Evolutionary conservation across 192 early-diverging fungal species (phyloP), one percentile per base, ranked within the genome.

Genomic region (Podila horticola): DNA sequence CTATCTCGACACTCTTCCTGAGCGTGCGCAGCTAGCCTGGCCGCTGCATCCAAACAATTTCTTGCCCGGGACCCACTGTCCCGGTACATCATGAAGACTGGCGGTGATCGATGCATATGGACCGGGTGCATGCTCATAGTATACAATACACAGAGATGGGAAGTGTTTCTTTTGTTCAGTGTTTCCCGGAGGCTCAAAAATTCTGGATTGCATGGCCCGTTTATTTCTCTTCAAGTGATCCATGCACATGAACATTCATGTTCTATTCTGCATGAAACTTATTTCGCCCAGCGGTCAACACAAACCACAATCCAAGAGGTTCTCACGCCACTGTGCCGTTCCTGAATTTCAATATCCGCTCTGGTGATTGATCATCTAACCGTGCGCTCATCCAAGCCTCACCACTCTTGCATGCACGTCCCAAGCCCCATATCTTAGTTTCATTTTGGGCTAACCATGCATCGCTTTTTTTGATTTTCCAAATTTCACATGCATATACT

Each of bases 211-310:
- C 29, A 62, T 62, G 60, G 12, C 33, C 28, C 33, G 60, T 34
- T 62, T 62, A 5, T 34, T 36, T 62, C 31, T 30, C 29, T 62
- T 36, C 11, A 62, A 62, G 60, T 62, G 60, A 62, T n/a, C 31
- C 60, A 29, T 29, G 60, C 31, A 28, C 29, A 62, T 62, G 60
- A 34, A 34, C 33, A 34, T 34, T 34, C 60, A 62, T 36, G 60
- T 20, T 62, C 60, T 62, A 62, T 62, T 62, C 60, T 31, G 60
- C 60, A 62, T 62, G 60, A 33, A 31, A 28, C 19, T 15, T 34
- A 36, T 31, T 62, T 62, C 60, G 31, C 60, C 31, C 60, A 62
- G 33, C 34, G 34, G n/a, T 31, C 29, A 11, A 33, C 58, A 17
- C 10, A 28, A 26, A 24, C 58, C 58, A 59, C 26, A 26, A 17